Evolutionary conservation across 768 basidiomycete species (phyloP).

Genomic region (Mycena amicta): DNA sequence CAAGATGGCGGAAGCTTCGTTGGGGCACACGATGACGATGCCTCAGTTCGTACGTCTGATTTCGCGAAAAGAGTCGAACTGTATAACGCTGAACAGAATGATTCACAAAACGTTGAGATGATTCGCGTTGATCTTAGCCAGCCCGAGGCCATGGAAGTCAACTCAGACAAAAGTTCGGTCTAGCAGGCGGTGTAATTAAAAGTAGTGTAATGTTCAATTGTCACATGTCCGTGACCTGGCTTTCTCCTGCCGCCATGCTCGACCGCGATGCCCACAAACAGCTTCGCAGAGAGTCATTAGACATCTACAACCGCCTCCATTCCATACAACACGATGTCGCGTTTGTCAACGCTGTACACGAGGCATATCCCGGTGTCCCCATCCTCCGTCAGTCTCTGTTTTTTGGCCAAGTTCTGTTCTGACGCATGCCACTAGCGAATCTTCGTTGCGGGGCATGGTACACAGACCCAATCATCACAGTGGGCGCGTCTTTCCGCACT

Average conservation of each 20-base stretch:
- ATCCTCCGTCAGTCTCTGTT: constrained; percentile 48
- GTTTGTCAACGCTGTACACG: constrained; percentile 64
- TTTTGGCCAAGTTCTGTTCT: neutral
- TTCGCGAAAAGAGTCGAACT: neutral
- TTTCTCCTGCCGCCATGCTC: neutral
- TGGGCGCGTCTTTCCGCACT: neutral
- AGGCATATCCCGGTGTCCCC: constrained; percentile 51
- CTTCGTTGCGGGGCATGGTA: constrained; percentile 96
- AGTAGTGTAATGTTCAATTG: too few species aligned
- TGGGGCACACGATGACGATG: neutral
- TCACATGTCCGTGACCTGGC: too few species aligned
- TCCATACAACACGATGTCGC: constrained; percentile 78
- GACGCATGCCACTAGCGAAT: constrained; percentile 66
- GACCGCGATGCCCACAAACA: neutral
- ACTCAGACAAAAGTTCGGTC: too few species aligned
- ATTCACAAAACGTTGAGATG: neutral
- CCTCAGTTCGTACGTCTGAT: neutral
- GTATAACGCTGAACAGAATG: neutral
- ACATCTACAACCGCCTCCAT: constrained; percentile 85
- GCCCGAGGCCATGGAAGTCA: too few species aligned
- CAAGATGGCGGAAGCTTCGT: neutral
- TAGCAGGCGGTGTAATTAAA: too few species aligned
- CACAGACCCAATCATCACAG: constrained; percentile 54
- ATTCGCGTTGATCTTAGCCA: neutral
- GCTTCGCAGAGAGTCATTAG: constrained; percentile 69